phyloP scores from a whole-genome alignment of 2,329 filamentous ascomycete genomes.

The Aspergillus novoparasiticus region DNA sequence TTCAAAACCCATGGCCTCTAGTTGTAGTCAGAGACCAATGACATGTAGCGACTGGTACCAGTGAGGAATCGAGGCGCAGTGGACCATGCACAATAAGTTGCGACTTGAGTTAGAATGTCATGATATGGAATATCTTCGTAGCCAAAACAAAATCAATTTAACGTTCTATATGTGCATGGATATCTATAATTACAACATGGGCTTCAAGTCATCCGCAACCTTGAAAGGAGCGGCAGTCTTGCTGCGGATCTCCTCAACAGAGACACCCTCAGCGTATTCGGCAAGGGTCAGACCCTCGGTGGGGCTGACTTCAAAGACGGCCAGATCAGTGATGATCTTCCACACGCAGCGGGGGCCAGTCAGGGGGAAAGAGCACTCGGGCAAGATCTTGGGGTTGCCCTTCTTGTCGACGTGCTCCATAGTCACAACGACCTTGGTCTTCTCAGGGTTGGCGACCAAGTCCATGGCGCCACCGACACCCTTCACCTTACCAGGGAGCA shows the following conservation, averaged over 20 bases:
- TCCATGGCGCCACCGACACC: slow-evolving; percentile 83
- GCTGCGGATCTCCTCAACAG: slow-evolving; percentile 67
- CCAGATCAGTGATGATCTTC: slow-evolving; percentile 73
- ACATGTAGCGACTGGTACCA: too few relatives aligned
- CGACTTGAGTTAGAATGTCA: not conserved
- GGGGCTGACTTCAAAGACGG: slow-evolving; percentile 74
- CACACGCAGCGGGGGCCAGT: slow-evolving; percentile 68
- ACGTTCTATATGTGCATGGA: slow-evolving; percentile 8
- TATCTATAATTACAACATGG: slow-evolving; percentile 43
- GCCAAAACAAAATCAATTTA: not conserved
- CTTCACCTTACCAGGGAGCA: slow-evolving; percentile 84
- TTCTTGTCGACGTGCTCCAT: slow-evolving; percentile 73
- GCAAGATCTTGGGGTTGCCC: slow-evolving; percentile 67
- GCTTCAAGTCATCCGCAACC: slow-evolving; percentile 62
- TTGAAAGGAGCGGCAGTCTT: slow-evolving; percentile 73
- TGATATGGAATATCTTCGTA: not conserved
- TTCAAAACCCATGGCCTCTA: too few relatives aligned
- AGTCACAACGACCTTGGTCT: slow-evolving; percentile 72
- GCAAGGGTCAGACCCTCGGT: slow-evolving; percentile 57
- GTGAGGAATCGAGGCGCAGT: too few relatives aligned
- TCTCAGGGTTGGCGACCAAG: slow-evolving; percentile 70
- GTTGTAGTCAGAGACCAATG: too few relatives aligned
- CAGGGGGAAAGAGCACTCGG: slow-evolving; percentile 63
- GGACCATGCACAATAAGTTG: not conserved
- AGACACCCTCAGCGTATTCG: slow-evolving; percentile 71